Conservation (phyloP, 441 rosid genomes). For the Populus hybrid region DNA sequence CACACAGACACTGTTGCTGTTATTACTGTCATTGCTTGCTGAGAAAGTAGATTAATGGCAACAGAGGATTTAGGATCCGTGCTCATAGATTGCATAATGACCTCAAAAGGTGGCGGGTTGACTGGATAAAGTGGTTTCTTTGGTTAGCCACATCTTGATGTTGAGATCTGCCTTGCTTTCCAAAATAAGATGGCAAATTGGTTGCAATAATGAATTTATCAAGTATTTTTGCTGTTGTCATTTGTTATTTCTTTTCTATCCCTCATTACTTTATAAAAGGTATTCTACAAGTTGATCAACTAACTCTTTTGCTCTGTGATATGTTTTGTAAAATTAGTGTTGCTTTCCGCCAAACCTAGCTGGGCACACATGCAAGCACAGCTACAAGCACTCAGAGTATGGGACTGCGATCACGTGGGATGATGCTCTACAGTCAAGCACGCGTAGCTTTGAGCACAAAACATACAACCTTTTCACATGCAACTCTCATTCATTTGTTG, state of each 20-base stretch:
- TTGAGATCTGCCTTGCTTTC: constrained; percentile 1
- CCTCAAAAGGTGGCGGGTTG: neutral
- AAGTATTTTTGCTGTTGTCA: neutral
- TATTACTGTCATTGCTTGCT: neutral
- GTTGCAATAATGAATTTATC: neutral
- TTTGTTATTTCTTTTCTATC: neutral
- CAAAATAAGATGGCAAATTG: constrained; percentile 2
- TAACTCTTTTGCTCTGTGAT: constrained; percentile 18
- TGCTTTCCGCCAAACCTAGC: constrained; percentile 71
- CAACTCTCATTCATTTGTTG: constrained; percentile 79
- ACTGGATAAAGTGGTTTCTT: neutral
- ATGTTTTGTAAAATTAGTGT: constrained; percentile 47
- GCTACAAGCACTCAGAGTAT: constrained; percentile 60
- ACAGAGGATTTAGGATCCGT: neutral
- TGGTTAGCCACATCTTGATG: neutral
- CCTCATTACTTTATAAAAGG: neutral
- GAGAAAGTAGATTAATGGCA: neutral
- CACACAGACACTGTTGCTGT: neutral
- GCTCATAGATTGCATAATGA: neutral
- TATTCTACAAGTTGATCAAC: neutral
- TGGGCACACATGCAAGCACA: constrained; percentile 71
- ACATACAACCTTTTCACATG: constrained; percentile 90
- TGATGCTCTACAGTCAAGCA: constrained; percentile 52
- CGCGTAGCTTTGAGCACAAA: constrained; percentile 60
- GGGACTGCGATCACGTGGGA: constrained; percentile 85